Percentiles rank a stretch among this genome's conserved stretches.
phyloP scores from a whole-genome alignment of 2,329 filamentous ascomycete genomes.

The Aspergillus jensenii region DNA sequence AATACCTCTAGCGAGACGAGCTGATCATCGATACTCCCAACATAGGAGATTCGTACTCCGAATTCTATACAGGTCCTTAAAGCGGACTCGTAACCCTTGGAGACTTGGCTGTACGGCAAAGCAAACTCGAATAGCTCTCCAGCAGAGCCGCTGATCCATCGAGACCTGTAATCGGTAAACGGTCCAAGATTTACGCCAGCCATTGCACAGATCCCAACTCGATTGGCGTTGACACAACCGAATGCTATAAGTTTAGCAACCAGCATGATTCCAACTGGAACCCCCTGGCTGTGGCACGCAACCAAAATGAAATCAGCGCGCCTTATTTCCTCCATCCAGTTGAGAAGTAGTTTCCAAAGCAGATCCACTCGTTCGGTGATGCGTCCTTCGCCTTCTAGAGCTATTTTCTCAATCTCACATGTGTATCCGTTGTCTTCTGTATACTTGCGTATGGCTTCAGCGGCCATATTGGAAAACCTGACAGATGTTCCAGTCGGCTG shows the following conservation, averaged over 20 bases:
- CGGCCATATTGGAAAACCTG: slow-evolving; percentile 84
- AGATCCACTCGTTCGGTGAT: slow-evolving; percentile 87
- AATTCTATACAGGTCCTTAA: slow-evolving; percentile 73
- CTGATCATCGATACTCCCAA: slow-evolving; percentile 96
- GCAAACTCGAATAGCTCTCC: slow-evolving; percentile 94
- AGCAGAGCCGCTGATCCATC: slow-evolving; percentile 86
- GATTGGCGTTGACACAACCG: slow-evolving; percentile 73
- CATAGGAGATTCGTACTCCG: slow-evolving; percentile 79
- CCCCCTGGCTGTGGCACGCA: slow-evolving; percentile 94
- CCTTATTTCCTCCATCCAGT: slow-evolving; percentile 90
- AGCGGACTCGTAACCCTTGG: slow-evolving; percentile 74
- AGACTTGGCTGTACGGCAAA: slow-evolving; percentile 76
- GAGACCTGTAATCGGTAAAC: slow-evolving; percentile 86
- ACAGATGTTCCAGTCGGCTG: slow-evolving; percentile 95
- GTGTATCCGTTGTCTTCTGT: slow-evolving; percentile 69
- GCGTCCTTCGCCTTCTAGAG: slow-evolving; percentile 90
- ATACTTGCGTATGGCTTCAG: slow-evolving; percentile 81
- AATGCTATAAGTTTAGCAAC: slow-evolving; percentile 90
- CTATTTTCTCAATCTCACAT: slow-evolving; percentile 89
- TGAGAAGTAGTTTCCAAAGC: slow-evolving; percentile 89
- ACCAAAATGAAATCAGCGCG: slow-evolving; percentile 85
- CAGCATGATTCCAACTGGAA: slow-evolving; percentile 89
- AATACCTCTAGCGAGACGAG: slow-evolving; percentile 84
- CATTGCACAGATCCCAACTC: slow-evolving; percentile 83
- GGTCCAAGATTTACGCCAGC: slow-evolving; percentile 92